Evolutionary conservation across 129 eudicot species (phyloP).

Genomic region (Flaveria robusta): DNA sequence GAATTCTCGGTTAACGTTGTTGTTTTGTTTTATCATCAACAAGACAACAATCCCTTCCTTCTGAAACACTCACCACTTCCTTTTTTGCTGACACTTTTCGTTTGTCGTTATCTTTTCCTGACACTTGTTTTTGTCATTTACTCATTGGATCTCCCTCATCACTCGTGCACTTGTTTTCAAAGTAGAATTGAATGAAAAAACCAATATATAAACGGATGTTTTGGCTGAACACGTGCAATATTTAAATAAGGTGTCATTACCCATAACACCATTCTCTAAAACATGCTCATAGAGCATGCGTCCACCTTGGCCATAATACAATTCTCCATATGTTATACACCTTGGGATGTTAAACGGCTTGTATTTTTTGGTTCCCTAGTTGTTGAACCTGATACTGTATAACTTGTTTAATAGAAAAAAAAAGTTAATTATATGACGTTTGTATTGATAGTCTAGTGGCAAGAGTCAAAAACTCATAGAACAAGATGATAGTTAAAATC

Average conservation of each 20-base stretch:
- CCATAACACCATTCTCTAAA: conserved; percentile 21
- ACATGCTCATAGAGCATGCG: conserved; percentile 26
- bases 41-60: too few species aligned
- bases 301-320: background rate
- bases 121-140: conserved; percentile 15
- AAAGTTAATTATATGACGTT: too few species aligned
- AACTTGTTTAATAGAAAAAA: too few species aligned
- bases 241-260: conserved; percentile 11
- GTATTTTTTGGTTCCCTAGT: background rate
- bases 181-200: background rate
- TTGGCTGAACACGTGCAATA: conserved; percentile 24
- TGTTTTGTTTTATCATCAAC: too few species aligned
- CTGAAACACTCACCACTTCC: background rate
- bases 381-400: too few species aligned
- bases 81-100: background rate
- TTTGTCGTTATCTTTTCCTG: background rate
- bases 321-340: background rate
- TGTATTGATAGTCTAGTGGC: too few species aligned
- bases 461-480: too few species aligned
- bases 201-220: conserved; percentile 10
- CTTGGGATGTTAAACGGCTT: background rate
- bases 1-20: conserved; percentile 1
- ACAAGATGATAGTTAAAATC: too few species aligned
- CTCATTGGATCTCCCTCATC: conserved; percentile 20
- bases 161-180: conserved; percentile 5